These are phyloP conservation scores for Globisporangium nodosum DNA, from an alignment of 352 stramenopile genomes.

Conservation along the genomic window DNA sequence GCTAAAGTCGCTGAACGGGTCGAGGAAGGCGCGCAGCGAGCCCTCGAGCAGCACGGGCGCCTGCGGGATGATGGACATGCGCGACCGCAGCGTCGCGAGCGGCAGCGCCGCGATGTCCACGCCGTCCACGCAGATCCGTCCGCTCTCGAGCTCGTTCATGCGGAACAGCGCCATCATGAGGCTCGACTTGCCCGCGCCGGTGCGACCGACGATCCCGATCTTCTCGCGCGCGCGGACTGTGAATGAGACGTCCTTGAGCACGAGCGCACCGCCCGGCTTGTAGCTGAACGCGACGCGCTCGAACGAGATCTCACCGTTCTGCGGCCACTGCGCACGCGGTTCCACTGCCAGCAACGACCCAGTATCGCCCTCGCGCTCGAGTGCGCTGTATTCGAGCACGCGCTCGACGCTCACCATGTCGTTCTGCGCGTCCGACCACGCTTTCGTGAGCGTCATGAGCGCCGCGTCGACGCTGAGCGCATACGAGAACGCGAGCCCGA, in stretches of 20 bases:
- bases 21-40: slow-evolving; percentile 80
- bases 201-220: slow-evolving; percentile 29
- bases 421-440: slow-evolving; percentile 29
- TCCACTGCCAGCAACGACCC: slow-evolving; percentile 16
- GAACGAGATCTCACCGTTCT: slow-evolving; percentile 62
- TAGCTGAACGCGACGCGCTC: slow-evolving; percentile 52
- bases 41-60: slow-evolving; percentile 87
- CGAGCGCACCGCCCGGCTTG: slow-evolving; percentile 27
- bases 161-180: slow-evolving; percentile 80
- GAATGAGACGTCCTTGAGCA: slow-evolving; percentile 38
- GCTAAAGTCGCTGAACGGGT: slow-evolving; percentile 76
- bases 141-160: slow-evolving; percentile 74
- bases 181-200: slow-evolving; percentile 65
- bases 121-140: slow-evolving; percentile 52
- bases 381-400: slow-evolving; percentile 34
- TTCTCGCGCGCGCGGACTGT: slow-evolving; percentile 40
- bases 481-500: slow-evolving; percentile 86
- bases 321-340: slow-evolving; percentile 48
- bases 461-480: slow-evolving; percentile 76
- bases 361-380: slow-evolving; percentile 17
- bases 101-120: slow-evolving; percentile 62
- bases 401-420: slow-evolving; percentile 42
- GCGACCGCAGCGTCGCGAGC: slow-evolving; percentile 61
- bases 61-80: slow-evolving; percentile 58
- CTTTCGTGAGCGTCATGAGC: slow-evolving; percentile 39